Conservation (phyloP, 2,329 filamentous ascomycete genomes). For the Lachnellula hyalina region DNA sequence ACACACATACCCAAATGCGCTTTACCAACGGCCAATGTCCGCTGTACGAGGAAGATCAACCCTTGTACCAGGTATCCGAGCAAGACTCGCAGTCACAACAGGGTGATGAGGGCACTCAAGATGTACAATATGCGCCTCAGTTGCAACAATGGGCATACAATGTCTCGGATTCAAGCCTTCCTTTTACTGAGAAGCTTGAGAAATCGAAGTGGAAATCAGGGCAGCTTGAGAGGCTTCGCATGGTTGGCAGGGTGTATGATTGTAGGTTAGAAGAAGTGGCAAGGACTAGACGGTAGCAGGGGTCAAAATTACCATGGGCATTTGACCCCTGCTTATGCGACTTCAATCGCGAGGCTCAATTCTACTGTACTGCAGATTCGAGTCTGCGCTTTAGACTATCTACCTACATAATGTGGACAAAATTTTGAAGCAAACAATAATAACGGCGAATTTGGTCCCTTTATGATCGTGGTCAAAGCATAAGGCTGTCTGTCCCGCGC, state of each 20-base stretch:
- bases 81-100: not conserved
- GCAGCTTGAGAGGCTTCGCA: not conserved
- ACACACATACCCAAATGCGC: not conserved
- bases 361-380: too few species aligned
- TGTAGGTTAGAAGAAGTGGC: too few species aligned
- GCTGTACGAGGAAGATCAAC: not conserved
- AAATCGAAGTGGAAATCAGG: conserved; percentile 3
- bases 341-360: too few species aligned
- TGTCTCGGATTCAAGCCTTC: conserved; percentile 3
- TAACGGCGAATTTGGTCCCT: not conserved
- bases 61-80: not conserved
- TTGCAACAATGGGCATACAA: conserved; percentile 7
- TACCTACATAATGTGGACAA: not conserved
- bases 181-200: conserved; percentile 11
- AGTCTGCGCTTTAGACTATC: not conserved
- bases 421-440: not conserved
- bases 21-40: not conserved
- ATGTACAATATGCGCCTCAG: not conserved
- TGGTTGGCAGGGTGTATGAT: not conserved
- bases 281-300: too few species aligned
- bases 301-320: too few species aligned
- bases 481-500: not conserved
- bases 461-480: not conserved
- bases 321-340: too few species aligned
- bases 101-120: not conserved